Base-by-base conservation (phyloP, 2,329 filamentous ascomycete species). In the Ampelomyces quisqualis region DNA sequence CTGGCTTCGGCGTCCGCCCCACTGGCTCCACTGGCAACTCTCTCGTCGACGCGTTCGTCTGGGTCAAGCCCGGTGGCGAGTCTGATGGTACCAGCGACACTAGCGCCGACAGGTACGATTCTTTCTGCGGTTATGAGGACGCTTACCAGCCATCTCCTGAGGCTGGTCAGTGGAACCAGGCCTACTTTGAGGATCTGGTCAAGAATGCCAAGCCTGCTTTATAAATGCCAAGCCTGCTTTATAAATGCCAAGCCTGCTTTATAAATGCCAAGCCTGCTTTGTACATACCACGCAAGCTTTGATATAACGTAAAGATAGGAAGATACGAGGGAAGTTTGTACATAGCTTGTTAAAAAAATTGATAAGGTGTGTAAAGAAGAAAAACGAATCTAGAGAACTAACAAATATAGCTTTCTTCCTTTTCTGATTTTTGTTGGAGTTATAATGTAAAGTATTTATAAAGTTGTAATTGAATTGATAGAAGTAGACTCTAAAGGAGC, bases 51-150 rank as follows among this genome's bases (percentile, higher is more conserved):
- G 77, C 82, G 20, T 84, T 86, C 50, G 82, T 86, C 44, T 86
- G 83, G 83, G 72, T 85, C 55, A 86, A 86, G 76, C 83, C 83
- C 4, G 83, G 83, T 53, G 75, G 75, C 39, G 76, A 78, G 62
- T 71, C 69, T 14, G 76, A 78, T 50, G 75, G 75, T 43, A 77
- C 75, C 0, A 64, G 55, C 22, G 60, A 71, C 40, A 44, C 57
- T 2, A 43, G 40, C 14, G 74, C 80, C 3, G 59, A 65, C 21
- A 73, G 77, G 20, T 82, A 79, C 55, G 78, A 81, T 60, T 67
- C 67, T 31, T 74, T 77, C 69, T 84, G 81, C 49, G 80, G 80
- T 7, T 69, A 73, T 21, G 54, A 69, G 0, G 77, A 80, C 55
- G 65, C 81, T 2, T 71, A 83, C 38, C 67, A 79, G 65, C 84